These are phyloP conservation scores for Metschnikowia hibisci DNA, from an alignment of 805 yeast genomes.

Conservation along the genomic window DNA sequence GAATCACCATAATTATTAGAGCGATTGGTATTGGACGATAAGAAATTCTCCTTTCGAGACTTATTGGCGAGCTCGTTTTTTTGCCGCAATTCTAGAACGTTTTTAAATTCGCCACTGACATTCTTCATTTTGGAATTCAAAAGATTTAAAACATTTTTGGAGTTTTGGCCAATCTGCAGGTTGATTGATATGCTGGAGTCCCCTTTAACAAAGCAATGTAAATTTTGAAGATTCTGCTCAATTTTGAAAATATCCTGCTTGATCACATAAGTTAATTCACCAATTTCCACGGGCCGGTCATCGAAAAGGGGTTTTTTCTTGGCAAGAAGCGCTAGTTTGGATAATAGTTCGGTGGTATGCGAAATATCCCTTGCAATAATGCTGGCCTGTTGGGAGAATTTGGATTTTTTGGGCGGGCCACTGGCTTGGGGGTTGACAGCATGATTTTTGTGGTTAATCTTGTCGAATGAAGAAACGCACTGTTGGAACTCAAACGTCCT, in stretches of 20 bases:
- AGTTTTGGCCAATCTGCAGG: slow-evolving; percentile 67
- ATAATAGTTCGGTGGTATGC: slow-evolving; percentile 74
- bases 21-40: slow-evolving; percentile 46
- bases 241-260: slow-evolving; percentile 84
- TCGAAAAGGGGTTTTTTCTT: slow-evolving; percentile 88
- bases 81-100: slow-evolving; percentile 85
- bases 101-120: slow-evolving; percentile 86
- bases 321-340: slow-evolving; percentile 79
- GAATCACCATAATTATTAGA: slow-evolving; percentile 29
- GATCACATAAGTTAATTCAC: slow-evolving; percentile 82
- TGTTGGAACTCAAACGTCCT: slow-evolving; percentile 91
- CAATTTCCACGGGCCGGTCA: slow-evolving; percentile 90
- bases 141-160: slow-evolving; percentile 81
- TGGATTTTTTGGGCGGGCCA: slow-evolving; percentile 29
- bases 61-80: slow-evolving; percentile 75
- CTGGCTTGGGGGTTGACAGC: slow-evolving; percentile 14
- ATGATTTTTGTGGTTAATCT: slow-evolving; percentile 39
- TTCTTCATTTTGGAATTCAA: slow-evolving; percentile 88
- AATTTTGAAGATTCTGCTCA: slow-evolving; percentile 62
- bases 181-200: slow-evolving; percentile 42
- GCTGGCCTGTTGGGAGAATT: slow-evolving; percentile 62
- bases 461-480: slow-evolving; percentile 75
- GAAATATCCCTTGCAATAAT: slow-evolving; percentile 85
- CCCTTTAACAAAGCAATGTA: slow-evolving; percentile 52
- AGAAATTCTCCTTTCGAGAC: slow-evolving; percentile 78